Evolutionary conservation across 306 rosid species (phyloP).

Genomic region (Citrullus amarus): DNA sequence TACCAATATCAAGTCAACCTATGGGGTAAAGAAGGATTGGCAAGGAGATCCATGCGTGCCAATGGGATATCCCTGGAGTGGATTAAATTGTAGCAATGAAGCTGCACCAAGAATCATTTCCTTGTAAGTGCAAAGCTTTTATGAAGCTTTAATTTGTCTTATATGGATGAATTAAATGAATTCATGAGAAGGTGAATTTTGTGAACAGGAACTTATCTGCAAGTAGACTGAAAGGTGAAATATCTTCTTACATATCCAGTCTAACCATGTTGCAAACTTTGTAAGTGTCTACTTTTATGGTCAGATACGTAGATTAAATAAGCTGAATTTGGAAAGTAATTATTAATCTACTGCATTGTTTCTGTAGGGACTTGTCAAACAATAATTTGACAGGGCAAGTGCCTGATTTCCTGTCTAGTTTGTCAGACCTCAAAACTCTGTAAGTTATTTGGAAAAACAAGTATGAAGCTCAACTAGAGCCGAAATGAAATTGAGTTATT

Average conservation of each 20-base stretch:
- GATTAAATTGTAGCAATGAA: conserved; percentile 32
- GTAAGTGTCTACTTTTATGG: conserved; percentile 20
- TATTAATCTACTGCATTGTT: conserved; percentile 4
- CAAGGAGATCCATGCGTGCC: conserved; percentile 57
- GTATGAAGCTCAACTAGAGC: neutral
- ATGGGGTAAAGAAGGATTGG: conserved; percentile 37
- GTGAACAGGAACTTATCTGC: conserved; percentile 34
- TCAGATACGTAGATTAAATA: neutral
- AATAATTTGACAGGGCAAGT: conserved; percentile 11
- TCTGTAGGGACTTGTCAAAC: conserved; percentile 46
- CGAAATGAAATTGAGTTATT: conserved; percentile 11
- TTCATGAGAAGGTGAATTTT: conserved; percentile 5
- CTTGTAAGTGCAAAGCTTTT: conserved; percentile 26
- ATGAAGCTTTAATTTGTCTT: conserved; percentile 4
- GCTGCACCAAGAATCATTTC: conserved; percentile 29
- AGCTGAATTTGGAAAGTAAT: neutral
- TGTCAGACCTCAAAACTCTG: conserved; percentile 18
- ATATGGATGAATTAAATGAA: neutral
- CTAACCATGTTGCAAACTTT: conserved; percentile 27
- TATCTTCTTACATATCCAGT: conserved; percentile 20
- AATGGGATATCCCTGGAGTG: conserved; percentile 28
- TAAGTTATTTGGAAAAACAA: conserved; percentile 18
- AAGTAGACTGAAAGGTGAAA: conserved; percentile 29
- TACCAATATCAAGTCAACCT: conserved; percentile 33
- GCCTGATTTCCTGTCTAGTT: conserved; percentile 7